phyloP scores from a whole-genome alignment of 352 stramenopile genomes.

The Globisporangium cederbergense region DNA sequence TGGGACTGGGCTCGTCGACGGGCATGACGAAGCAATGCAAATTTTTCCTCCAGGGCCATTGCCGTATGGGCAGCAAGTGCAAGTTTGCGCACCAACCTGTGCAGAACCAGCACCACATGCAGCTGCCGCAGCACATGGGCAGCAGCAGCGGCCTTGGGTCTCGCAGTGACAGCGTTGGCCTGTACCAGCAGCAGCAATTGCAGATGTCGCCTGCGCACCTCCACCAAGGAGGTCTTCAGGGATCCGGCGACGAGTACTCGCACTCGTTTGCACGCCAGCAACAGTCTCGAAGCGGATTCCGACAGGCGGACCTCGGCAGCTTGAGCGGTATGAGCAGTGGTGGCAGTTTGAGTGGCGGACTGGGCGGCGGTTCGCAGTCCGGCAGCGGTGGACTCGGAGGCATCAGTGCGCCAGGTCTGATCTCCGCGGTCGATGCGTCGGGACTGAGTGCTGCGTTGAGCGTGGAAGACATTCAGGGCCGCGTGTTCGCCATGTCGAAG shows the following conservation, averaged over 20 bases:
- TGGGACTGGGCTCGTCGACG: conserved; percentile 27
- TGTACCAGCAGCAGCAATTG: conserved; percentile 11
- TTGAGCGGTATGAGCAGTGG: conserved; percentile 3
- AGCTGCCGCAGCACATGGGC: conserved; percentile 9
- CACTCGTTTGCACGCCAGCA: conserved; percentile 17
- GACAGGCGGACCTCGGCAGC: conserved; percentile 10
- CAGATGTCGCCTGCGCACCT: conserved; percentile 16
- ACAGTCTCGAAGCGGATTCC: background rate
- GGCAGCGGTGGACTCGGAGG: conserved; percentile 6
- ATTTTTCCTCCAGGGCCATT: conserved; percentile 83
- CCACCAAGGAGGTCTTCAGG: conserved; percentile 4
- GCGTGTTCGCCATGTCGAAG: conserved; percentile 89
- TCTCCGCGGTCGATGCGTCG: conserved; percentile 7
- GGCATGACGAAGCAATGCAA: conserved; percentile 75
- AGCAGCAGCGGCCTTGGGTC: background rate
- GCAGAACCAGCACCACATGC: conserved; percentile 31
- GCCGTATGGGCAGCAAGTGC: conserved; percentile 83
- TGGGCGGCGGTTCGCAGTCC: conserved; percentile 9
- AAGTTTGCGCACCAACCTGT: conserved; percentile 73
- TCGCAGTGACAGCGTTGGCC: background rate
- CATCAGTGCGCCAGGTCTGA: conserved; percentile 3
- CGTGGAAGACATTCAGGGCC: conserved; percentile 72
- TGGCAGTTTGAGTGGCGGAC: conserved; percentile 5
- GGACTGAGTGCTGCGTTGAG: conserved; percentile 45
- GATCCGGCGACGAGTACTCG: background rate